Conservation (phyloP, 306 rosid species). For the Begonia peltatifolia region DNA sequence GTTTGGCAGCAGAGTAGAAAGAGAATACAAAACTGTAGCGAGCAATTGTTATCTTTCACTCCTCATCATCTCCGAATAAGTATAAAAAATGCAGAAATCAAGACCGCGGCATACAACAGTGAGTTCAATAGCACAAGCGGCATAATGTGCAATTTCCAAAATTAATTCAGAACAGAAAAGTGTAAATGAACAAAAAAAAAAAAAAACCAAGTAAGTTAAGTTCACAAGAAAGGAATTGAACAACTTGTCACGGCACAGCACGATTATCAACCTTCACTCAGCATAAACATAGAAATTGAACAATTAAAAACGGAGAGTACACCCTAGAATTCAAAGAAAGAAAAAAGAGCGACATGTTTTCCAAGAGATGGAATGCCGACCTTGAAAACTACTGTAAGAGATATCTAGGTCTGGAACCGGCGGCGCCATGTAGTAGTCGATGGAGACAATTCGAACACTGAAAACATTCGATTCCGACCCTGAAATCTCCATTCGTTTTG, state of each 20-base stretch:
- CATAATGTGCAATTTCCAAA: too few species aligned
- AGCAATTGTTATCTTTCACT: too few species aligned
- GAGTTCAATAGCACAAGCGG: too few species aligned
- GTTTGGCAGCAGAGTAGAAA: too few species aligned
- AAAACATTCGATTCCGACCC: slow-evolving; percentile 17
- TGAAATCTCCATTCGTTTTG: slow-evolving; percentile 18
- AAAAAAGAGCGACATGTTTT: neutral
- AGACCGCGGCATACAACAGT: too few species aligned
- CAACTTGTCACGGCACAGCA: neutral
- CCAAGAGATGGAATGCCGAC: slow-evolving; percentile 15
- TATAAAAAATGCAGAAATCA: too few species aligned
- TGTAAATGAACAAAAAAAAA: neutral
- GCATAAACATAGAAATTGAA: neutral
- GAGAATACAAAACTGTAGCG: too few species aligned
- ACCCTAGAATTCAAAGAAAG: neutral
- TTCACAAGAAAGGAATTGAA: neutral
- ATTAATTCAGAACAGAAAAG: too few species aligned
- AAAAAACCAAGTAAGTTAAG: neutral
- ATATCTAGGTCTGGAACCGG: slow-evolving; percentile 53
- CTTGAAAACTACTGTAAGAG: slow-evolving; percentile 78
- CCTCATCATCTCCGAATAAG: too few species aligned
- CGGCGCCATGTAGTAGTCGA: slow-evolving; percentile 68
- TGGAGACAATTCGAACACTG: slow-evolving; percentile 68
- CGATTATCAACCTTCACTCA: too few species aligned
- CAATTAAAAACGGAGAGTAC: neutral